Conservation (phyloP, 495 filamentous ascomycete species). For the Coniosporium apollinis region DNA sequence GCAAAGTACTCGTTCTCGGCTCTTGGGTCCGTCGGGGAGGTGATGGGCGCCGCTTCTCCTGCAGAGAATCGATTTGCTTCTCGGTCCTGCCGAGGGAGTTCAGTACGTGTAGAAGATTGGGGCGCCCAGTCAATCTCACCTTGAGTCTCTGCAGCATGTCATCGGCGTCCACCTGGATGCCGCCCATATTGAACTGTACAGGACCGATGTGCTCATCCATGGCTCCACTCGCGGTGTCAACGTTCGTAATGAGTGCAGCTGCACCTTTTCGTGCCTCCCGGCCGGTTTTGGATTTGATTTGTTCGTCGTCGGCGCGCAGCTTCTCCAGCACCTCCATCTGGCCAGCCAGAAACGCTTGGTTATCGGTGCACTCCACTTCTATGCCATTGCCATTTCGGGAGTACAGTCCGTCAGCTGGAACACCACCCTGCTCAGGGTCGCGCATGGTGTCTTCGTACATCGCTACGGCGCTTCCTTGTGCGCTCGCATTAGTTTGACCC, state of each 20-base stretch:
- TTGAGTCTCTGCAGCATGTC: constrained; percentile 82
- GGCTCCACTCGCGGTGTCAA: constrained; percentile 12
- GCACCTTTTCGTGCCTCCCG: constrained; percentile 25
- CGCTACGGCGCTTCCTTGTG: constrained; percentile 37
- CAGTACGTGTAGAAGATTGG: too few species aligned
- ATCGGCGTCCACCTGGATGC: constrained; percentile 91
- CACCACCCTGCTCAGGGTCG: constrained; percentile 45
- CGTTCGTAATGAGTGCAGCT: constrained; percentile 4
- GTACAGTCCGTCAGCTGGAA: constrained; percentile 30
- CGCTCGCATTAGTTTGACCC: background rate
- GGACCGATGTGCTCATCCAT: constrained; percentile 59
- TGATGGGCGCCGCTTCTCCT: background rate
- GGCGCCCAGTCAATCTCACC: too few species aligned
- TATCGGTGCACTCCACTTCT: constrained; percentile 59
- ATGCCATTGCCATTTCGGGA: constrained; percentile 31
- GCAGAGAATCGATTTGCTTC: background rate
- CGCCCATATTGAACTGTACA: constrained; percentile 93
- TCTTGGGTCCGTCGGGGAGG: too few species aligned
- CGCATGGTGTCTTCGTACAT: constrained; percentile 68
- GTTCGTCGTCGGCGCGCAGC: constrained; percentile 37
- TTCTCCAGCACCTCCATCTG: constrained; percentile 58
- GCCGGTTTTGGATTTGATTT: constrained; percentile 36
- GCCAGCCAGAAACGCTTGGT: constrained; percentile 58
- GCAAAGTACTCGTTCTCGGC: constrained; percentile 1
- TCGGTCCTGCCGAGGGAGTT: too few species aligned